Conservation (phyloP, 257 asterid species). For the Rhazya stricta region DNA sequence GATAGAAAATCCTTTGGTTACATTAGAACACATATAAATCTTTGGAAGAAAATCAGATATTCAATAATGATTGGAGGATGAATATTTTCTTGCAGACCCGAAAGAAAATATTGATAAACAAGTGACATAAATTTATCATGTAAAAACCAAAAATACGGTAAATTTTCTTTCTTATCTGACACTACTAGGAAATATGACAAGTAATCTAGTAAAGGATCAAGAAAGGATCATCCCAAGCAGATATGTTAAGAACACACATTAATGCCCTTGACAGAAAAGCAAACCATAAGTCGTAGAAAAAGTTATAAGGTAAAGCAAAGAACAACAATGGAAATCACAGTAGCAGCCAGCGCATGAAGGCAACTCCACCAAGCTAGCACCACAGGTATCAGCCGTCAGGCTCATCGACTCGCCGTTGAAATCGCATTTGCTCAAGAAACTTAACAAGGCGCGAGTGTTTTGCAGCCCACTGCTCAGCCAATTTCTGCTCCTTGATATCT, state of each 20-base stretch:
- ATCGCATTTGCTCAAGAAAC: constrained; percentile 75
- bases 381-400: constrained; percentile 32
- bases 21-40: no score
- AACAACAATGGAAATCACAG: background rate
- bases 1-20: no score
- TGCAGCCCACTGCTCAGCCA: constrained; percentile 88
- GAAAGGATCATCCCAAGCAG: background rate
- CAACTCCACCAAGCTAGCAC: background rate
- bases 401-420: constrained; percentile 33
- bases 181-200: background rate
- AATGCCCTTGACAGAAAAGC: background rate
- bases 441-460: constrained; percentile 58
- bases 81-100: no score
- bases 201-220: background rate
- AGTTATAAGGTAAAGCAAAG: background rate
- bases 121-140: background rate
- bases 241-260: background rate
- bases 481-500: constrained; percentile 76
- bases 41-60: no score
- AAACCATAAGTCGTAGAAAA: background rate
- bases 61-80: no score
- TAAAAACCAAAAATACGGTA: background rate
- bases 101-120: no score
- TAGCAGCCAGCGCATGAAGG: background rate
- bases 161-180: background rate